These are phyloP conservation scores for Kickxella alabastrina DNA, from an alignment of 192 early-diverging fungal species.

Conservation along the genomic window DNA sequence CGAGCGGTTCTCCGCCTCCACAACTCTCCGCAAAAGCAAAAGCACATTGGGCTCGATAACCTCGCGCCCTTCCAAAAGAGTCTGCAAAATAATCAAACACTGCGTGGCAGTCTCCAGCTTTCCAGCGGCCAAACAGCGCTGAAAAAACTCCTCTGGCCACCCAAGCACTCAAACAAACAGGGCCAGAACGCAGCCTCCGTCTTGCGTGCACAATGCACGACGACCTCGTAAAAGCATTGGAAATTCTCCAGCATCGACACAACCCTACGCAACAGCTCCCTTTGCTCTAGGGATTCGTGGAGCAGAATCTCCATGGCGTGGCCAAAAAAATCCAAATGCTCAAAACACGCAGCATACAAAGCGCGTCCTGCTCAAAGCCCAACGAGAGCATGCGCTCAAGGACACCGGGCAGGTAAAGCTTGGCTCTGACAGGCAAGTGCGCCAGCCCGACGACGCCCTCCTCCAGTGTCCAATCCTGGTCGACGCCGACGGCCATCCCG, in stretches of 20 bases:
- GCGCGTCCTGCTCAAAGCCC: slow-evolving; percentile 36
- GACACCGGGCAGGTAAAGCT: slow-evolving; percentile 36
- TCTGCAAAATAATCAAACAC: slow-evolving; percentile 89
- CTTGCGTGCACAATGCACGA: slow-evolving; percentile 94
- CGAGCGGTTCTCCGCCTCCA: slow-evolving; percentile 1
- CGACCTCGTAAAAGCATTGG: slow-evolving; percentile 71
- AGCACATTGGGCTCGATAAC: slow-evolving; percentile 24
- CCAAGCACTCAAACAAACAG: slow-evolving; percentile 79
- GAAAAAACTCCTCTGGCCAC: slow-evolving; percentile 76
- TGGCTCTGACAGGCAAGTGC: slow-evolving; percentile 33
- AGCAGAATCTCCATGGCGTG: slow-evolving; percentile 92
- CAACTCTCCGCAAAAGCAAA: slow-evolving; percentile 18
- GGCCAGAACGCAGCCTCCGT: slow-evolving; percentile 93
- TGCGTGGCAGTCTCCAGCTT: slow-evolving; percentile 83
- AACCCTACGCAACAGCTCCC: slow-evolving; percentile 71
- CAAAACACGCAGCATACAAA: slow-evolving; percentile 57
- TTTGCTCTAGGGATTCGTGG: slow-evolving; percentile 82
- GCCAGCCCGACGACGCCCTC: slow-evolving; percentile 25
- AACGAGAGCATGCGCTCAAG: slow-evolving; percentile 36
- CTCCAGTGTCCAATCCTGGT: slow-evolving; percentile 46
- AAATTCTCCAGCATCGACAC: slow-evolving; percentile 79
- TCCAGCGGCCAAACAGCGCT: slow-evolving; percentile 67
- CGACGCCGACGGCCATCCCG: slow-evolving; percentile 44
- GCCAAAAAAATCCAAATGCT: slow-evolving; percentile 78
- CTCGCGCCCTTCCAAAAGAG: slow-evolving; percentile 67